Percentiles rank a stretch among this genome's conserved stretches.
phyloP scores from a whole-genome alignment of 768 basidiomycete species.

The Russula foetens region DNA sequence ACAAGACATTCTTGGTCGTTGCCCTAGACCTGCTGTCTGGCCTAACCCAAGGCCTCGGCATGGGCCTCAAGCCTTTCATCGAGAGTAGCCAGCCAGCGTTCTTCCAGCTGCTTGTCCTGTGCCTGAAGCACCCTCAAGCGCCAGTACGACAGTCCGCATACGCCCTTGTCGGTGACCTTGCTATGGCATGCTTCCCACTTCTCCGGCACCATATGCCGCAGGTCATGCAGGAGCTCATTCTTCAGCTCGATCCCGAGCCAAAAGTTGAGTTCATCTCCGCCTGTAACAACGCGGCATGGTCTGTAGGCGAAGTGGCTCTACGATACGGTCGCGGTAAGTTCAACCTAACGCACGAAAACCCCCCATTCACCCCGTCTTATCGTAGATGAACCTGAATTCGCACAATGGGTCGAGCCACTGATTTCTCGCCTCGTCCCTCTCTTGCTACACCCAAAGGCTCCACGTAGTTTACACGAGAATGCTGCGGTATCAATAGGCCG shows the following conservation, averaged over 20 bases:
- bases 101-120: conserved; percentile 73
- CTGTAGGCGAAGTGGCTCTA: conserved; percentile 95
- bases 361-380: neutral
- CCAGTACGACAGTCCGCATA: conserved; percentile 95
- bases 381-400: conserved; percentile 76
- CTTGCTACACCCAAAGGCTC: conserved; percentile 85
- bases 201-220: conserved; percentile 79
- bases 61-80: conserved; percentile 68
- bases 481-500: conserved; percentile 97
- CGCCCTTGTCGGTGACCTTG: conserved; percentile 96
- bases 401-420: conserved; percentile 83
- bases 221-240: conserved; percentile 84
- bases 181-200: conserved; percentile 88
- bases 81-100: conserved; percentile 64
- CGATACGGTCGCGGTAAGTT: conserved; percentile 74
- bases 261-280: conserved; percentile 92
- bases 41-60: conserved; percentile 87
- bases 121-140: conserved; percentile 93
- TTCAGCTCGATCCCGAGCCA: conserved; percentile 89
- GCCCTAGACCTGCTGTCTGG: conserved; percentile 96
- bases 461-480: conserved; percentile 92
- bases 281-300: conserved; percentile 99
- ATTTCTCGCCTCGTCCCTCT: conserved; percentile 90
- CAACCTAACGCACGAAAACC: neutral
- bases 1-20: conserved; percentile 95